These are phyloP conservation scores for Seiridium cupressi DNA, from an alignment of 2,329 filamentous ascomycete species.

Conservation along the genomic window DNA sequence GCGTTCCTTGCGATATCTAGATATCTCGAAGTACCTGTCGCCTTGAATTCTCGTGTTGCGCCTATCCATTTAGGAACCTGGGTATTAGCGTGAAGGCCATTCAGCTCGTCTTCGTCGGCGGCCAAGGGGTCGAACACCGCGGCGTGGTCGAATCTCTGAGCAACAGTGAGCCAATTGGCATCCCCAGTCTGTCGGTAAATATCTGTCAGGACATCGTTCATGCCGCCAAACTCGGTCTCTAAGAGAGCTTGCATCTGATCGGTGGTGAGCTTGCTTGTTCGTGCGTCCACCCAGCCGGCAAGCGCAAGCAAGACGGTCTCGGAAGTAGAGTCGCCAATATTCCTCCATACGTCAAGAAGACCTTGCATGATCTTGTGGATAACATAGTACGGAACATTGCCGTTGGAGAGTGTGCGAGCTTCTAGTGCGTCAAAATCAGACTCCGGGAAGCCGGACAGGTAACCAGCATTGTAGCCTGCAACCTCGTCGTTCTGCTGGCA, in stretches of 20 bases:
- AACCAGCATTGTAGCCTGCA: constrained; percentile 42
- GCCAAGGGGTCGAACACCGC: constrained; percentile 45
- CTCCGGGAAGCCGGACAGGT: constrained; percentile 51
- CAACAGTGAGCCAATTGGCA: constrained; percentile 41
- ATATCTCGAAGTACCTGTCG: constrained; percentile 42
- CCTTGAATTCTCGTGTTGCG: constrained; percentile 45
- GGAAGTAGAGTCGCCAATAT: constrained; percentile 39
- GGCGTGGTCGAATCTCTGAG: constrained; percentile 49
- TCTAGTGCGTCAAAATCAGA: constrained; percentile 46
- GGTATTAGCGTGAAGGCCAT: constrained; percentile 51
- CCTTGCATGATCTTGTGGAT: constrained; percentile 54
- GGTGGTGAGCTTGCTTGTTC: constrained; percentile 40
- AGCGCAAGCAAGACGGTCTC: constrained; percentile 40
- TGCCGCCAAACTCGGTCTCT: constrained; percentile 50
- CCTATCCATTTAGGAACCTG: constrained; percentile 55
- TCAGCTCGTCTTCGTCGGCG: constrained; percentile 39
- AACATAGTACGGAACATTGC: constrained; percentile 53
- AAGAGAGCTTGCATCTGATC: constrained; percentile 46
- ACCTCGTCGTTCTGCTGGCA: constrained; percentile 49
- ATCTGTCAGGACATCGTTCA: constrained; percentile 50
- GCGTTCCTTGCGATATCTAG: constrained; percentile 48
- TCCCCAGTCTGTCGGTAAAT: constrained; percentile 46
- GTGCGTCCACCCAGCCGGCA: constrained; percentile 46
- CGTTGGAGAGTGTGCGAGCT: constrained; percentile 34
- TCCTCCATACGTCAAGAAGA: constrained; percentile 47